Percentiles rank a stretch among this genome's conserved stretches.
Evolutionary conservation across 371 early-diverging fungal genomes (phyloP).

Genomic region (Coemansia sp.): DNA sequence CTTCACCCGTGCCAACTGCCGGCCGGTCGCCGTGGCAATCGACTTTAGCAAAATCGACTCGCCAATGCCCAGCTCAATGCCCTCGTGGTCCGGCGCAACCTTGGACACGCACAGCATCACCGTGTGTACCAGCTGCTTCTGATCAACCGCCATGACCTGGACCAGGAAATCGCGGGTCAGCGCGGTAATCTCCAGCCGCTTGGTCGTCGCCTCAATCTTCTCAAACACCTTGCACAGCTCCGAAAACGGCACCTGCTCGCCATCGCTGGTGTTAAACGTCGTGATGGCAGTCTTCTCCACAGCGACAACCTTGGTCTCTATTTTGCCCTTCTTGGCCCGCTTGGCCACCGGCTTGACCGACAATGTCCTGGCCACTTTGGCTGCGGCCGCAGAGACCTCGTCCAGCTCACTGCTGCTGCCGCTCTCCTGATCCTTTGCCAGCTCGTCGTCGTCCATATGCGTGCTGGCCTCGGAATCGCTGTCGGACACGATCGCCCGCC

Average conservation of each 20-base stretch:
- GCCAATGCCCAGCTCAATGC: slow-evolving; percentile 95
- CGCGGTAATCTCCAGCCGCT: slow-evolving; percentile 82
- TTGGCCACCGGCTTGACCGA: slow-evolving; percentile 22
- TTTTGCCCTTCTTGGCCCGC: slow-evolving; percentile 13
- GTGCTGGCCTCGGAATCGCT: slow-evolving; percentile 18
- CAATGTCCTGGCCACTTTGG: slow-evolving; percentile 5
- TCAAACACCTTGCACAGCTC: slow-evolving; percentile 88
- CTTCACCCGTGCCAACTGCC: slow-evolving; percentile 75
- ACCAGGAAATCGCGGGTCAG: slow-evolving; percentile 75
- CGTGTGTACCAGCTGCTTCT: slow-evolving; percentile 70
- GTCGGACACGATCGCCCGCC: slow-evolving; percentile 34
- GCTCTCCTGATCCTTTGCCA: slow-evolving; percentile 1
- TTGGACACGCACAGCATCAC: slow-evolving; percentile 94
- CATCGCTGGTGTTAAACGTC: slow-evolving; percentile 38
- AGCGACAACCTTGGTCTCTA: slow-evolving; percentile 1
- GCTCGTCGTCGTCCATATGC: slow-evolving; percentile 2
- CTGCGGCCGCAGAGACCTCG: slow-evolving; percentile 7
- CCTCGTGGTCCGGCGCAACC: slow-evolving; percentile 94
- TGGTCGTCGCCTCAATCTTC: slow-evolving; percentile 76
- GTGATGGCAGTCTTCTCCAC: slow-evolving; percentile 9
- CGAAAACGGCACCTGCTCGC: slow-evolving; percentile 69
- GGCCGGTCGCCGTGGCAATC: slow-evolving; percentile 86
- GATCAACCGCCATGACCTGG: slow-evolving; percentile 68
- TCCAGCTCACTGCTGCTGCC: slow-evolving; percentile 4
- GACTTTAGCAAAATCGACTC: slow-evolving; percentile 94